phyloP scores from a whole-genome alignment of 164 flowering plant genomes.

The Kalanchoe fedtschenkoi region DNA sequence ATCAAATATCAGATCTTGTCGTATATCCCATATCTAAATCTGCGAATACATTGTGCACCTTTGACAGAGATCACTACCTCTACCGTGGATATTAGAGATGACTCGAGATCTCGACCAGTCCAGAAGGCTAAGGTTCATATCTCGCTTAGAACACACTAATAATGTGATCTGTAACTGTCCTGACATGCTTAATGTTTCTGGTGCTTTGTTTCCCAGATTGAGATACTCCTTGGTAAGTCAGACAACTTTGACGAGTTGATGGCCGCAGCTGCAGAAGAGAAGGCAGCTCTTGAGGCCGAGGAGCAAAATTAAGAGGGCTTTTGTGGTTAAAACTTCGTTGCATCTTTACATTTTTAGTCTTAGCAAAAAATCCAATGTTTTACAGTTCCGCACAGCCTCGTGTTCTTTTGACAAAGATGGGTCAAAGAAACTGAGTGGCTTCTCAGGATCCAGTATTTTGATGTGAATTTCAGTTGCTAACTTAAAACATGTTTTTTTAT shows the following conservation, averaged over 20 bases:
- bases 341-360: no score
- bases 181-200: neutral
- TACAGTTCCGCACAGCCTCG: no score
- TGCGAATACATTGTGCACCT: neutral
- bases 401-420: no score
- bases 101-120: slow-evolving; percentile 30
- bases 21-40: no score
- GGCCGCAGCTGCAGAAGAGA: slow-evolving; percentile 36
- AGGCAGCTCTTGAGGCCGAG: slow-evolving; percentile 17
- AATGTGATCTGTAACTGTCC: neutral
- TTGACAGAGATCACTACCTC: slow-evolving; percentile 32
- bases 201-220: slow-evolving; percentile 17
- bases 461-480: no score
- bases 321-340: no score
- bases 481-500: neutral
- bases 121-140: slow-evolving; percentile 35
- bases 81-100: slow-evolving; percentile 44
- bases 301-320: slow-evolving; percentile 17
- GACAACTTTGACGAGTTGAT: slow-evolving; percentile 35
- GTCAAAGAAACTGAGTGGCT: no score
- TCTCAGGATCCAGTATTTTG: no score
- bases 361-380: no score
- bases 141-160: neutral
- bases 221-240: slow-evolving; percentile 33
- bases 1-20: neutral